Conservation (phyloP, 352 stramenopile species). For the Phytopythium vexans region DNA sequence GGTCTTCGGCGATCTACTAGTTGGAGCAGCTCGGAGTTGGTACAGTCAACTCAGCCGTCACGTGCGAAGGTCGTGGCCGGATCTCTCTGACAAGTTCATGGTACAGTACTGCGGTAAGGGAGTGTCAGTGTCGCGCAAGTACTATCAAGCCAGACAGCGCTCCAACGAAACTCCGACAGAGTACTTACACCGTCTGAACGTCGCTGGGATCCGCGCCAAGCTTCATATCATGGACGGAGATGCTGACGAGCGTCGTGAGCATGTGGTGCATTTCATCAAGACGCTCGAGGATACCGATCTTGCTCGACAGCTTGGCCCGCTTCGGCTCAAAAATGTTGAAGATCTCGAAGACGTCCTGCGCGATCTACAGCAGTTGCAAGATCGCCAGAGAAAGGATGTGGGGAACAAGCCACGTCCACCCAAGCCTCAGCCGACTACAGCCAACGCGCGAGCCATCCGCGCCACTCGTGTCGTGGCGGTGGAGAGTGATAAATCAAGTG, state of each 20-base stretch:
- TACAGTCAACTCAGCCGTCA: constrained; percentile 7
- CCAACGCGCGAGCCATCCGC: background rate
- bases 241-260: background rate
- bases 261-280: constrained; percentile 6
- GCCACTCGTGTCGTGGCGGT: background rate
- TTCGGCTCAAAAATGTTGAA: background rate
- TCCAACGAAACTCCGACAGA: constrained; percentile 5
- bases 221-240: background rate
- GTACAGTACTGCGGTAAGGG: constrained; percentile 15
- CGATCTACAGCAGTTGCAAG: background rate
- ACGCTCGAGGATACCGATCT: constrained; percentile 4
- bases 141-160: constrained; percentile 4
- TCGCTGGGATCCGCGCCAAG: constrained; percentile 2
- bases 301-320: background rate
- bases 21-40: constrained; percentile 5
- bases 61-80: constrained; percentile 1
- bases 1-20: constrained; percentile 10
- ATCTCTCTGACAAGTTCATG: constrained; percentile 7
- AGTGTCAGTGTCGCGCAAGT: constrained; percentile 9
- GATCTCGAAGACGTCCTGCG: constrained; percentile 1
- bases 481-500: background rate
- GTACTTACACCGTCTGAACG: constrained; percentile 7
- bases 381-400: constrained; percentile 4
- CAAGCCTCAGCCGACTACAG: background rate
- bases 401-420: background rate